Percentiles rank a stretch among this genome's conserved stretches.
Evolutionary conservation across 805 yeast genomes (phyloP).

Genomic region (Starmerella vaccinii): DNA sequence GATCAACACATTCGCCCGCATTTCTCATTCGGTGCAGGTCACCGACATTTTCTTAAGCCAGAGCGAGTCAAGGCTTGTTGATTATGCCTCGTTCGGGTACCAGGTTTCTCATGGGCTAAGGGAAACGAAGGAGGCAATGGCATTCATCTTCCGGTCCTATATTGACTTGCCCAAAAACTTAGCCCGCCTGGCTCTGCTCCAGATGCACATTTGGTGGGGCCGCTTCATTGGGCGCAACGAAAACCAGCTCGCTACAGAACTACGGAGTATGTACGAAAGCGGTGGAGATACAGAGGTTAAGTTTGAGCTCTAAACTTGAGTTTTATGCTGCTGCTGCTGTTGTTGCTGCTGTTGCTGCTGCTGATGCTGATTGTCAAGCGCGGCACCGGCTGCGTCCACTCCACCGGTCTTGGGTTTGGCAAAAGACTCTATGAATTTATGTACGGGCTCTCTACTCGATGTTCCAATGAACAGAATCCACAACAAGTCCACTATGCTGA

Average conservation of each 20-base stretch:
- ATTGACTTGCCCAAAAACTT: constrained; percentile 55
- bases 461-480: constrained; percentile 88
- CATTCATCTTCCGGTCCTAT: constrained; percentile 59
- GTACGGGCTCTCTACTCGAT: constrained; percentile 71
- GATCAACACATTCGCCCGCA: constrained; percentile 82
- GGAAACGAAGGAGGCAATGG: constrained; percentile 49
- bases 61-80: constrained; percentile 17
- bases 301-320: neutral
- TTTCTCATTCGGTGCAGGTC: constrained; percentile 72
- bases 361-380: no score
- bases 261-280: neutral
- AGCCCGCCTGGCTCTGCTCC: constrained; percentile 41
- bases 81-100: constrained; percentile 26
- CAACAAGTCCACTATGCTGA: constrained; percentile 65
- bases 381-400: neutral
- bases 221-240: constrained; percentile 47
- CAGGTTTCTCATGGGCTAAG: constrained; percentile 44
- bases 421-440: constrained; percentile 72
- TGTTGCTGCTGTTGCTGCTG: neutral
- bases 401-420: constrained; percentile 29
- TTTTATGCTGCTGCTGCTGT: neutral
- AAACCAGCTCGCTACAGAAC: neutral
- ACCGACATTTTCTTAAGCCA: constrained; percentile 50
- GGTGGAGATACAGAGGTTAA: neutral
- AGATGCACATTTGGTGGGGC: constrained; percentile 58